These are phyloP conservation scores for Nothophytophthora sp. DNA, from an alignment of 352 stramenopile genomes.

Conservation along the genomic window DNA sequence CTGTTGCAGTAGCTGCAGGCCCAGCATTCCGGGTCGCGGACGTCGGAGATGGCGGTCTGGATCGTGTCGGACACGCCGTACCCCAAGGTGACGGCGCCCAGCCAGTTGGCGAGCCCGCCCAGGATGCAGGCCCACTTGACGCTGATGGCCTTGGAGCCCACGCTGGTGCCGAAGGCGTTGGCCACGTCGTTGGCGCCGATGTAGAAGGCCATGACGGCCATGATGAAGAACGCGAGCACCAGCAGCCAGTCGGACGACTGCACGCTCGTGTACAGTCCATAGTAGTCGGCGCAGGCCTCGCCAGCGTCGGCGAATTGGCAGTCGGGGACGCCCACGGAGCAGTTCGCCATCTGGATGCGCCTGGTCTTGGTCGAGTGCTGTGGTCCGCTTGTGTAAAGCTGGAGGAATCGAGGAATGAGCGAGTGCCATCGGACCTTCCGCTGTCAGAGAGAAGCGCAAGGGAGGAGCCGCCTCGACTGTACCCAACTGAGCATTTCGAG, in stretches of 20 bases:
- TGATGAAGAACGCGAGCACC: conserved; percentile 11
- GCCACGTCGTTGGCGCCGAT: conserved; percentile 84
- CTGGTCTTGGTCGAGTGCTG: too few species aligned
- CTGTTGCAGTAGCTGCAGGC: conserved; percentile 33
- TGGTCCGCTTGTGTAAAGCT: too few species aligned
- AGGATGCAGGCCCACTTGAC: conserved; percentile 71
- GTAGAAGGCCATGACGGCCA: conserved; percentile 28
- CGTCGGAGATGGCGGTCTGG: conserved; percentile 36
- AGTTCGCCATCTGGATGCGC: too few species aligned
- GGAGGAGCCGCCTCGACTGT: too few species aligned
- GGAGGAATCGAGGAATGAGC: too few species aligned
- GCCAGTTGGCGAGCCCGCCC: conserved; percentile 74
- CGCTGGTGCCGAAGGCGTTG: conserved; percentile 85
- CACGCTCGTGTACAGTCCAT: conserved; percentile 13
- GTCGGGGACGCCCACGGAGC: conserved; percentile 11
- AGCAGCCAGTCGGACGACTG: conserved; percentile 21
- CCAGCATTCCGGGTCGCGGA: conserved; percentile 21
- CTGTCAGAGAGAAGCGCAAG: too few species aligned
- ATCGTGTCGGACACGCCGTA: conserved; percentile 76
- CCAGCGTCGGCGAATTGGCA: not conserved
- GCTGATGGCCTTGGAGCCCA: conserved; percentile 69
- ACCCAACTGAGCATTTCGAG: too few species aligned
- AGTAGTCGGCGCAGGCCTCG: conserved; percentile 18
- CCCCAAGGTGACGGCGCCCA: conserved; percentile 77
- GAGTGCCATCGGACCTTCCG: too few species aligned